Base-by-base conservation (phyloP, 495 filamentous ascomycete genomes). In the Trichodelitschia bisporula region DNA sequence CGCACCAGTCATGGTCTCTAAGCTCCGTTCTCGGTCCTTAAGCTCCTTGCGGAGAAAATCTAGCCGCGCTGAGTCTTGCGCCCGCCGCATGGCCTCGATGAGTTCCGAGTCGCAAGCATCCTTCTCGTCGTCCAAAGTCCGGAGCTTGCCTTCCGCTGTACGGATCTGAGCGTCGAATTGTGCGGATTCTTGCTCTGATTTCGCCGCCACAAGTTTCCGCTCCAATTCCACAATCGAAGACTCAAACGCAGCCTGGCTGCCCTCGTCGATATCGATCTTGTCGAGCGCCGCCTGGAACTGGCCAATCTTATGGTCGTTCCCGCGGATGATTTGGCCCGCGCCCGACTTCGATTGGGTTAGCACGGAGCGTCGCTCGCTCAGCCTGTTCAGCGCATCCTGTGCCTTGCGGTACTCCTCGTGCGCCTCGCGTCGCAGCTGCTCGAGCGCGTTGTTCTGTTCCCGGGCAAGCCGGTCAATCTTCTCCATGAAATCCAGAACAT, bases 251-350 rank as follows among this genome's bases (percentile, higher is more conserved):
- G 72, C 70, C 43, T 76, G 72, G 16, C 65, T 61, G 9, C 79
- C 83, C 52, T 92, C 83, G 39, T 92, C 84, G 25, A 80, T 58
- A 10, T 72, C 62, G 30, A 95, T 67, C 4, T 50, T 54, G 38
- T 69, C 61, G 5, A 86, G 50, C 10, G 73, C 69, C 19, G 48
- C 52, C 39, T 84, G 75, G 9, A 77, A 58, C 3, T 41, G 42
- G 6, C 47, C 45, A 6, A 69, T 62, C 30, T 72, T 73, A 35
- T 55, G 66, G 31, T 90, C 78, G 36, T 77, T 74, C 0, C 57
- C 43, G 4, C 56, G 48, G 32, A 89, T 77, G 33, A 72, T 66
- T 37, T 73, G 57, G 36, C 62, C 69, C 3, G 77, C 63, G 15
- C 58, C 59, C 14, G 68, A 58, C 37, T 77, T 90, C 32, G 65